Conservation (phyloP, 2,329 filamentous ascomycete genomes). For the Penicillium glabrum region DNA sequence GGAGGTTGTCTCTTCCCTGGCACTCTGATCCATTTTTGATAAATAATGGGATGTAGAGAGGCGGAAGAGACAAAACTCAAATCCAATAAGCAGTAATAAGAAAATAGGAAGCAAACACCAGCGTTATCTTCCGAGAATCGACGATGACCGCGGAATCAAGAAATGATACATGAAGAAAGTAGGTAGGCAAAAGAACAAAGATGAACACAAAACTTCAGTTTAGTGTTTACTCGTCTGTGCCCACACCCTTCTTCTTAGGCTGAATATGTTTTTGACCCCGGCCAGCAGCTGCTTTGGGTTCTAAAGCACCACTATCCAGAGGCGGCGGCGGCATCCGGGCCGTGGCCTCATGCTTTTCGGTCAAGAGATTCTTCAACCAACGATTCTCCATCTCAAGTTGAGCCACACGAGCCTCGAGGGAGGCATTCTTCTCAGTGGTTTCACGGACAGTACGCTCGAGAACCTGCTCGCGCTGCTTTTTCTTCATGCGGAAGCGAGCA, state of each 20-base stretch:
- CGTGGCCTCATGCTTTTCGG: conserved; percentile 68
- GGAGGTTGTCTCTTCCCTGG: conserved; percentile 1
- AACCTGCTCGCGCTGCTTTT: conserved; percentile 90
- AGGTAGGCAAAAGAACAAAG: conserved; percentile 4
- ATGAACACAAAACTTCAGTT: conserved; percentile 17
- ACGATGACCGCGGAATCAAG: background rate
- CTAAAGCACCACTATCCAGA: conserved; percentile 21
- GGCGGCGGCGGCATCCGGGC: conserved; percentile 25
- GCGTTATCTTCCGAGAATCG: background rate
- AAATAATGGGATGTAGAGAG: conserved; percentile 2
- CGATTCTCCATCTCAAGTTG: conserved; percentile 82
- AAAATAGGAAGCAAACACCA: background rate
- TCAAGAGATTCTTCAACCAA: conserved; percentile 76
- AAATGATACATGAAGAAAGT: conserved; percentile 14
- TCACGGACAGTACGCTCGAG: conserved; percentile 81
- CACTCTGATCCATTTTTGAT: conserved; percentile 1
- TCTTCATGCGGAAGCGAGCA: conserved; percentile 88
- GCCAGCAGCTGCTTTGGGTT: conserved; percentile 17
- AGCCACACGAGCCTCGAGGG: conserved; percentile 69
- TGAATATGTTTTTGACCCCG: conserved; percentile 39
- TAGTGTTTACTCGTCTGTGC: conserved; percentile 29
- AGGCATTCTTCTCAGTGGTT: conserved; percentile 74
- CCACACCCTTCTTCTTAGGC: conserved; percentile 41
- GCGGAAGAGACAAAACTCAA: background rate
- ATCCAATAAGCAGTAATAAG: conserved; percentile 1